These are phyloP conservation scores for Setaria viridis DNA, from an alignment of 202 grass and related monocot genomes.

Conservation along the genomic window DNA sequence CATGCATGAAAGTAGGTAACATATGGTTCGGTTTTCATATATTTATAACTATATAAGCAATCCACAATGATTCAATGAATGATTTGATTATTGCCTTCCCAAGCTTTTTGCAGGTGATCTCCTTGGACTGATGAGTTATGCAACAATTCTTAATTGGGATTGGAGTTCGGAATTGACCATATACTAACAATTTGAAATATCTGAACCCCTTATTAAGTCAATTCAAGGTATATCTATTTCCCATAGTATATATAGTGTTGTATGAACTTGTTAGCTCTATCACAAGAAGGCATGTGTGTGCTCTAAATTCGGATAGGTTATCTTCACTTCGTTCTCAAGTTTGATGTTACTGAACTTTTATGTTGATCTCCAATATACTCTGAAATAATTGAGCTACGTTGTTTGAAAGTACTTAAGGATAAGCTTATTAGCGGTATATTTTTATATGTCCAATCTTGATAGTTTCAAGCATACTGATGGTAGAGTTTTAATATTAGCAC, in stretches of 20 bases:
- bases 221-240: neutral
- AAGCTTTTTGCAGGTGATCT: neutral
- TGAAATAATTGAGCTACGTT: neutral
- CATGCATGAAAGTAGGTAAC: neutral
- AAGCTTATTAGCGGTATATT: neutral
- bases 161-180: neutral
- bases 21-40: neutral
- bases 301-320: neutral
- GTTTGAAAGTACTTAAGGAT: neutral
- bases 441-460: neutral
- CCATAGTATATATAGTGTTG: neutral
- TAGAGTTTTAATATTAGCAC: neutral
- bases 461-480: neutral
- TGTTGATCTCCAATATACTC: neutral
- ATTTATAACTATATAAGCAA: neutral
- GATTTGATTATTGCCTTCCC: neutral
- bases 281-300: neutral
- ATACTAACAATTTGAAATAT: neutral
- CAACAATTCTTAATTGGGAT: neutral
- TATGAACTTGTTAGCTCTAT: neutral
- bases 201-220: neutral
- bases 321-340: neutral
- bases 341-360: neutral
- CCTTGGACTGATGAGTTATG: neutral
- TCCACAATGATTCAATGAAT: neutral